A percentile compares a stretch with the other conserved stretches of the same genome.
These are phyloP conservation scores for Botryotinia calthae DNA, from an alignment of 2,329 filamentous ascomycete genomes.

Conservation along the genomic window DNA sequence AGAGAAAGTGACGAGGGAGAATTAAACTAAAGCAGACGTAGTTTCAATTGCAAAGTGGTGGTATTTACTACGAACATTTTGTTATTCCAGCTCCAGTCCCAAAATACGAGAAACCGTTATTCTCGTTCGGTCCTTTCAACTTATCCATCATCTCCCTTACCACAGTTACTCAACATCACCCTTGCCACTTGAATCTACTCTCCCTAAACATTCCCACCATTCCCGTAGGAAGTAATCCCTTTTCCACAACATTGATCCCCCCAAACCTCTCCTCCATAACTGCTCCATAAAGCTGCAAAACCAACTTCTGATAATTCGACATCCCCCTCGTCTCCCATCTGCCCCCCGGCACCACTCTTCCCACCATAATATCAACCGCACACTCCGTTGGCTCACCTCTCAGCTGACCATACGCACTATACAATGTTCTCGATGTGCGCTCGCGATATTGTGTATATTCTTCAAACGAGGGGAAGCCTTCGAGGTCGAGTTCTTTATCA, in stretches of 20 bases:
- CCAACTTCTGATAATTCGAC: constrained; percentile 41
- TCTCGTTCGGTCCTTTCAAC: neutral
- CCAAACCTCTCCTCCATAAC: constrained; percentile 43
- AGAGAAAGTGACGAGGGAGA: neutral
- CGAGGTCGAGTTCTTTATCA: neutral
- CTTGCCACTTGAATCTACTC: constrained; percentile 41
- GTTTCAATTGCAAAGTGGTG: neutral
- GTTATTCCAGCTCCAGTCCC: neutral
- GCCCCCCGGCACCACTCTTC: neutral
- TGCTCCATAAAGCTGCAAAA: constrained; percentile 40
- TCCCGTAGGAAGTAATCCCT: constrained; percentile 42
- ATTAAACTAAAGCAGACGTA: neutral
- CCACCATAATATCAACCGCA: neutral
- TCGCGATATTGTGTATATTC: neutral
- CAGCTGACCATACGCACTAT: neutral
- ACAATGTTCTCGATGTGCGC: neutral
- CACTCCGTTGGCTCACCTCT: neutral
- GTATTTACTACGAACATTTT: neutral
- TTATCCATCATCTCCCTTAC: neutral
- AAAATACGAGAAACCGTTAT: neutral
- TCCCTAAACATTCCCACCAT: constrained; percentile 41
- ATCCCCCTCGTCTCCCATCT: neutral
- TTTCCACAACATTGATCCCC: constrained; percentile 41
- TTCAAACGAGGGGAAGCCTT: constrained; percentile 8
- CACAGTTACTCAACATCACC: constrained; percentile 35